phyloP scores from a whole-genome alignment of 805 yeast species.

The Sugiyamaella valdiviana region DNA sequence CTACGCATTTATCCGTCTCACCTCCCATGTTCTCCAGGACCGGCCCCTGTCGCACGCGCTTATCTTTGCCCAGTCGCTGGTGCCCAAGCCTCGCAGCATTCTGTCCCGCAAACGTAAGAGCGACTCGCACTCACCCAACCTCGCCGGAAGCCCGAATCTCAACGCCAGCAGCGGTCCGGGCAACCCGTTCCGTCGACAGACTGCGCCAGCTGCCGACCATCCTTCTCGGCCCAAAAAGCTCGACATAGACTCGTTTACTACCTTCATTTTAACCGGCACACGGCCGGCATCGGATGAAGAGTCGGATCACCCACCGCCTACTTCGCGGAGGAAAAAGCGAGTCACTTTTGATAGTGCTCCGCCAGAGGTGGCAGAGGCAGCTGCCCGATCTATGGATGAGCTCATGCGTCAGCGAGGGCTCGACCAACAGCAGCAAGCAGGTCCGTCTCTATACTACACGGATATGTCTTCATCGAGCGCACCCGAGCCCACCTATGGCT shows the following conservation, averaged over 20 bases:
- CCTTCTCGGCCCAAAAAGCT: conserved; percentile 35
- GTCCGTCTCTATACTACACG: neutral
- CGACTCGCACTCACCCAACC: conserved; percentile 5
- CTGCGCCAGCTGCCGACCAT: neutral
- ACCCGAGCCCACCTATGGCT: neutral
- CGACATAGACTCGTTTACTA: conserved; percentile 81
- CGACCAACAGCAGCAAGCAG: neutral
- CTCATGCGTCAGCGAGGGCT: conserved; percentile 28
- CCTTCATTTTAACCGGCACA: conserved; percentile 75
- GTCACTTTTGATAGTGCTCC: conserved; percentile 33
- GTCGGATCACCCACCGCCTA: conserved; percentile 4
- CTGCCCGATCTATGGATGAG: conserved; percentile 34
- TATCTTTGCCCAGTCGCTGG: conserved; percentile 45
- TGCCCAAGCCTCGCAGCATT: conserved; percentile 78
- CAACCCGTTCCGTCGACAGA: conserved; percentile 24
- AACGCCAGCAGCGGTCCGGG: conserved; percentile 13
- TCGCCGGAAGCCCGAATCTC: conserved; percentile 5
- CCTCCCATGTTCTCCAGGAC: conserved; percentile 59
- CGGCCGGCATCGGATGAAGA: conserved; percentile 38
- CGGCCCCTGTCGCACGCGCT: conserved; percentile 41
- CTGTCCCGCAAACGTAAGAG: conserved; percentile 40
- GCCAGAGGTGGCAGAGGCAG: conserved; percentile 37
- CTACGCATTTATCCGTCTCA: conserved; percentile 75
- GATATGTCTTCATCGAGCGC: too few species aligned
- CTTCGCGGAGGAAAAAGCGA: conserved; percentile 25